Evolutionary conservation across 2,329 filamentous ascomycete species (phyloP).

Genomic region (Endocalyx cinctus): DNA sequence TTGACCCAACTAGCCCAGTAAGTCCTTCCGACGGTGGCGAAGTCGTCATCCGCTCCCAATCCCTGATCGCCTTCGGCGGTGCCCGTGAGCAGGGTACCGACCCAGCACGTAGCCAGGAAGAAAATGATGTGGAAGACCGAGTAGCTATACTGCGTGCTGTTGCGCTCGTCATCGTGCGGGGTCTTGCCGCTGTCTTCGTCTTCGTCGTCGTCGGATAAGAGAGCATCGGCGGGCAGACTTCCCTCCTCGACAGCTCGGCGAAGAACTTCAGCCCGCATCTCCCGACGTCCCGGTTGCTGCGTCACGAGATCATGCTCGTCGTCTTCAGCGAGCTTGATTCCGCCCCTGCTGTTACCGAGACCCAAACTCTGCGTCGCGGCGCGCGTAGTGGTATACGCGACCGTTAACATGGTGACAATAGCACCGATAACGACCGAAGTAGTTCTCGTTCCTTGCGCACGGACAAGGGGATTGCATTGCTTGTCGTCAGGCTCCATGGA

Average conservation of each 20-base stretch:
- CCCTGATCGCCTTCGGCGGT: slow-evolving; percentile 19
- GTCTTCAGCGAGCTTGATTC: slow-evolving; percentile 59
- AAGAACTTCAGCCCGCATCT: slow-evolving; percentile 90
- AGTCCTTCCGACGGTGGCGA: slow-evolving; percentile 88
- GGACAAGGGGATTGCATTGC: slow-evolving; percentile 87
- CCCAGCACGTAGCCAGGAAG: slow-evolving; percentile 93
- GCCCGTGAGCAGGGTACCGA: slow-evolving; percentile 75
- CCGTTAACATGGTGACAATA: slow-evolving; percentile 92
- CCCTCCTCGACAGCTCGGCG: slow-evolving; percentile 90
- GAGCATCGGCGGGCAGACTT: slow-evolving; percentile 82
- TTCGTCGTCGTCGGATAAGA: slow-evolving; percentile 67
- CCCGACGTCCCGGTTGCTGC: slow-evolving; percentile 76
- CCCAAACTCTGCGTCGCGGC: slow-evolving; percentile 88
- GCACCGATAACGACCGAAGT: slow-evolving; percentile 90
- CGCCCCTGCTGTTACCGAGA: slow-evolving; percentile 56
- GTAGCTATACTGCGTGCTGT: slow-evolving; percentile 92
- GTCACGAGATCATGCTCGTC: slow-evolving; percentile 88
- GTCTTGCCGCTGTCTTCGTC: slow-evolving; percentile 62
- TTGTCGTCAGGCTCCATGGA: slow-evolving; percentile 97
- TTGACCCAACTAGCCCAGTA: slow-evolving; percentile 99
- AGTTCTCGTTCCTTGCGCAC: slow-evolving; percentile 79
- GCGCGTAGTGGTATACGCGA: slow-evolving; percentile 95
- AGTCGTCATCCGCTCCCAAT: slow-evolving; percentile 69
- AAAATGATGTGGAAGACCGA: slow-evolving; percentile 96
- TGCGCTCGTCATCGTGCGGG: slow-evolving; percentile 80